Evolutionary conservation across 352 stramenopile genomes (phyloP), one percentile per base, ranked within the genome.

Genomic region (Phytophthora meadii): DNA sequence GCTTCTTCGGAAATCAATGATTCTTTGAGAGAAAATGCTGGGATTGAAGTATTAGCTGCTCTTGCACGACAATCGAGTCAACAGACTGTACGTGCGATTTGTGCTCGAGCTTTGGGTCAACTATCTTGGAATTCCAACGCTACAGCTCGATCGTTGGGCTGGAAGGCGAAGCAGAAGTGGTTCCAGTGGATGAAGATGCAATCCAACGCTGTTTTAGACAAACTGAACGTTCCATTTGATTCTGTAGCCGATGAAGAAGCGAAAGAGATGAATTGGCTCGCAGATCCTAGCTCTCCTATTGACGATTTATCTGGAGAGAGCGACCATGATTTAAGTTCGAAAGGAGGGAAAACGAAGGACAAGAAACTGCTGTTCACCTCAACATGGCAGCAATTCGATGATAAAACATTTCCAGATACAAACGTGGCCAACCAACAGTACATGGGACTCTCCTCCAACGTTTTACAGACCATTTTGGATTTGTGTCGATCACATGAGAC

Each of bases 121-220:
- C 37, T 94, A 25, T 72, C 71, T 11, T 94, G 86, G 86, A 92
- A 94, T 68, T 62, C 79, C 14, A 90, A 92, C 48, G 67, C 68
- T 3, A 90, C 86, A 0, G 65, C 68, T 1, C 71, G 86, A 5
- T 70, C 75, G 0, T 36, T 94, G 2, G 86, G 86, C 0, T 93
- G 84, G 84, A 72, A 80, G 28, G 86, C 86, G 10, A 94, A 92
- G 54, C 66, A 65, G 15, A 72, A 70, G 22, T 94, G 86, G 86
- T 79, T 88, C 28, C 39, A 69, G 28, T 93, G 82, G 77, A 66
- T 88, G 46, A 61, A 70, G 9, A 53, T 9, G 0, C 67, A 82
- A 9, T 87, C 86, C 0, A 65, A 68, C 3, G 42, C 41, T 0
- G 69, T 89, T 8, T 15, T 87, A 15, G 44, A 68, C 1, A 56